These are phyloP conservation scores for Aspergillus nomiae DNA, from an alignment of 2,329 filamentous ascomycete genomes.

Conservation along the genomic window DNA sequence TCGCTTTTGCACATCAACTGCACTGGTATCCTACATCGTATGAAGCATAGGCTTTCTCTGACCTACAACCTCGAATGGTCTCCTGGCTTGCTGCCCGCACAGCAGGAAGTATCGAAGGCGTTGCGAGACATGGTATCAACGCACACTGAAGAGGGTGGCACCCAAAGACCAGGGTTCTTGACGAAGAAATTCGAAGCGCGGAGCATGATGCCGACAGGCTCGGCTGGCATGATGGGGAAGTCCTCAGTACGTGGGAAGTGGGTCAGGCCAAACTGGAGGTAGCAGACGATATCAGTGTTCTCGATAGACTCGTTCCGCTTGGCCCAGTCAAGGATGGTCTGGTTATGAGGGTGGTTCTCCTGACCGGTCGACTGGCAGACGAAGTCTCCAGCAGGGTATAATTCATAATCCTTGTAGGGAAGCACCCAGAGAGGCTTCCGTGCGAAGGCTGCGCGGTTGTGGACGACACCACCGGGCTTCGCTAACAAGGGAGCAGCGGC, in stretches of 20 bases:
- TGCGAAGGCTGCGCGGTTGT: conserved; percentile 61
- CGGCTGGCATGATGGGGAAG: conserved; percentile 62
- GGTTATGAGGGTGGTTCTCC: conserved; percentile 42
- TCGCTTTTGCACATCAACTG: not conserved
- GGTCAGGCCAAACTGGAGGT: conserved; percentile 60
- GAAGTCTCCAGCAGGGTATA: conserved; percentile 62
- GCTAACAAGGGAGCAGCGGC: conserved; percentile 43
- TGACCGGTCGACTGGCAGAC: conserved; percentile 58
- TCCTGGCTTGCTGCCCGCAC: not conserved
- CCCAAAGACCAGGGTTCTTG: conserved; percentile 61
- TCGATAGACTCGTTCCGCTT: conserved; percentile 54
- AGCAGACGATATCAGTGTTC: conserved; percentile 60
- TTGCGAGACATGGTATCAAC: conserved; percentile 2
- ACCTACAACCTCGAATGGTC: not conserved
- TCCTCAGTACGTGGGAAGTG: conserved; percentile 55
- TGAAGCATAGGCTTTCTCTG: not conserved
- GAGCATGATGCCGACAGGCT: conserved; percentile 59
- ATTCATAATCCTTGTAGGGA: conserved; percentile 59
- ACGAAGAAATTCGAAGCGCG: conserved; percentile 63
- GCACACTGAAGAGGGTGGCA: conserved; percentile 42
- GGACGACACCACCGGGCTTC: conserved; percentile 56
- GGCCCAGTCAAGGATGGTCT: conserved; percentile 45
- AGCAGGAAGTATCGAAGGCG: not conserved
- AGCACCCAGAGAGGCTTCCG: conserved; percentile 62
- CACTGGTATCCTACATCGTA: not conserved